These are phyloP conservation scores for Barnettozyma wickerhamii DNA, from an alignment of 805 yeast species.

Conservation along the genomic window DNA sequence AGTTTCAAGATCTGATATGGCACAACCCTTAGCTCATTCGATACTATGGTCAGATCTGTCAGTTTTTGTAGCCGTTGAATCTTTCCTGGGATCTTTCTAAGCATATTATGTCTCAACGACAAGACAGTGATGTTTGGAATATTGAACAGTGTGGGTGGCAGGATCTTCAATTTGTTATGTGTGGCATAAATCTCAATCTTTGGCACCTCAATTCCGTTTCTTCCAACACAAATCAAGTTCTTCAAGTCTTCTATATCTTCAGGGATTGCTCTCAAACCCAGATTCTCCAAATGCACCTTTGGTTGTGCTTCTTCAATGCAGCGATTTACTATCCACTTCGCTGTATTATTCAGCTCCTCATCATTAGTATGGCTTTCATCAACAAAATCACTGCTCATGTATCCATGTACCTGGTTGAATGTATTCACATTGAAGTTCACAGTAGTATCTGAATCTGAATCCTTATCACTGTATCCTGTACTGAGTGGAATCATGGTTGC, in stretches of 20 bases:
- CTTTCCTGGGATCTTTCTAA: slow-evolving; percentile 44
- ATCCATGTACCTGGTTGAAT: slow-evolving; percentile 21
- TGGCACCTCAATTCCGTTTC: slow-evolving; percentile 31
- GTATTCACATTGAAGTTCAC: slow-evolving; percentile 24
- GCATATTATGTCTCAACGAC: slow-evolving; percentile 45
- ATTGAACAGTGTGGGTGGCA: slow-evolving; percentile 49
- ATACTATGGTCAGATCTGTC: slow-evolving; percentile 47
- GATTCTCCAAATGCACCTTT: slow-evolving; percentile 41
- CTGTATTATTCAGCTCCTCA: slow-evolving; percentile 22
- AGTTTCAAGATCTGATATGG: slow-evolving; percentile 52
- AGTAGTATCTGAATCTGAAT: slow-evolving; percentile 14
- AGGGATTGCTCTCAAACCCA: slow-evolving; percentile 47
- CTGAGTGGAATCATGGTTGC: slow-evolving; percentile 16
- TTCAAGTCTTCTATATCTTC: slow-evolving; percentile 55
- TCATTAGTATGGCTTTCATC: slow-evolving; percentile 11
- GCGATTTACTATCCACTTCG: slow-evolving; percentile 37
- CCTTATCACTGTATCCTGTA: slow-evolving; percentile 9
- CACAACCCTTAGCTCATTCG: slow-evolving; percentile 45
- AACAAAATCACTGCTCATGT: slow-evolving; percentile 20
- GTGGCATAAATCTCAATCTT: slow-evolving; percentile 45
- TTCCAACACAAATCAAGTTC: slow-evolving; percentile 44
- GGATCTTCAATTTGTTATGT: slow-evolving; percentile 41
- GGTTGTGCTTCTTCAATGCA: slow-evolving; percentile 46
- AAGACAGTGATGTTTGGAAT: slow-evolving; percentile 47
- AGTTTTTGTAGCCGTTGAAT: slow-evolving; percentile 38